phyloP scores from a whole-genome alignment of 192 early-diverging fungal genomes.

The Podila horticola region DNA sequence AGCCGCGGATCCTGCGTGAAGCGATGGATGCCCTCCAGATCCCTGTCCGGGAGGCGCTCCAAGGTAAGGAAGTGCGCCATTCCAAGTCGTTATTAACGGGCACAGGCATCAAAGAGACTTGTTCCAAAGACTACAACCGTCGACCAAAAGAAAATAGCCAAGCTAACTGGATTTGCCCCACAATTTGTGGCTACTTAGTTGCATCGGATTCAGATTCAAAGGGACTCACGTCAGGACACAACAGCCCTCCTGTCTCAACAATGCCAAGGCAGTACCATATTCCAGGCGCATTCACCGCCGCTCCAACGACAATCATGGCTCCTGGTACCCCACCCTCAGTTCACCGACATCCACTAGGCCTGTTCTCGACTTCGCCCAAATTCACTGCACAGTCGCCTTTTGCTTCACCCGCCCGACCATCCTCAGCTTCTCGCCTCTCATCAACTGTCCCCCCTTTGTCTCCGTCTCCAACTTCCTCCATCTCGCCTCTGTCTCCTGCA shows the following conservation, averaged over 20 bases:
- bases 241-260: neutral
- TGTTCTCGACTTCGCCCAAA: conserved; percentile 46
- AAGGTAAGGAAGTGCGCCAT: conserved; percentile 7
- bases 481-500: neutral
- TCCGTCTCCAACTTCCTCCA: neutral
- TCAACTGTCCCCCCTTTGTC: neutral
- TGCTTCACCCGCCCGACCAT: conserved; percentile 2
- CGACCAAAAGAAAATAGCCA: no score
- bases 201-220: neutral
- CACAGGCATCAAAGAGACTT: no score
- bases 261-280: neutral
- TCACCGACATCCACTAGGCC: conserved; percentile 26
- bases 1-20: conserved; percentile 30
- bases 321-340: conserved; percentile 27
- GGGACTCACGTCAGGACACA: neutral
- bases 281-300: neutral
- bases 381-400: conserved; percentile 43
- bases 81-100: no score
- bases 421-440: neutral
- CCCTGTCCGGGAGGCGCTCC: conserved; percentile 22
- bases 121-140: no score
- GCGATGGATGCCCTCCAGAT: conserved; percentile 36
- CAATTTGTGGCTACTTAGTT: neutral
- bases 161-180: no score
- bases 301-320: neutral